These are phyloP conservation scores for Pythium apleroticum DNA, from an alignment of 352 stramenopile genomes.

Conservation along the genomic window DNA sequence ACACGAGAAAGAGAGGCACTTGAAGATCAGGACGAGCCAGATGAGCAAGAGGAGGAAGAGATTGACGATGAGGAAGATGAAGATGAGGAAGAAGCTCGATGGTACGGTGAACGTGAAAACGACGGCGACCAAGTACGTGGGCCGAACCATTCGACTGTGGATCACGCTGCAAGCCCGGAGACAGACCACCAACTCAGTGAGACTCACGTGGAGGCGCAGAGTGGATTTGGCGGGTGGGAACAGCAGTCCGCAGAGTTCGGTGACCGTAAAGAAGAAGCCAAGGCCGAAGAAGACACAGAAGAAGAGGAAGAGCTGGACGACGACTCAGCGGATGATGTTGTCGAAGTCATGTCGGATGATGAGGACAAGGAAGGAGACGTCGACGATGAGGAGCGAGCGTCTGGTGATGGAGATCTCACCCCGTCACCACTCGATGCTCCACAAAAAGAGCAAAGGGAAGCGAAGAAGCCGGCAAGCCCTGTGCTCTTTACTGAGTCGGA, in stretches of 20 bases:
- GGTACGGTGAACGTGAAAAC: neutral
- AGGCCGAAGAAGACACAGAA: neutral
- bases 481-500: neutral
- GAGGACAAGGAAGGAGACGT: neutral
- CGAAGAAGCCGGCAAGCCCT: neutral
- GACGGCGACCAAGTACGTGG: neutral
- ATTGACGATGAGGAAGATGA: neutral
- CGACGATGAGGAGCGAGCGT: neutral
- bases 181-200: neutral
- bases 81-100: neutral
- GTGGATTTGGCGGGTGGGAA: neutral
- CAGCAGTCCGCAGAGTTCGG: neutral
- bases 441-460: neutral
- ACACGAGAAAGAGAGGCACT: neutral
- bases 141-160: neutral
- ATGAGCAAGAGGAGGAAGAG: neutral
- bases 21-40: neutral
- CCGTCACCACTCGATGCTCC: neutral
- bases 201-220: neutral
- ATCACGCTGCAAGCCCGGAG: neutral
- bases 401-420: neutral
- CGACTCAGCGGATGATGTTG: neutral
- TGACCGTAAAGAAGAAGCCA: neutral
- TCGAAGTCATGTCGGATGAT: neutral
- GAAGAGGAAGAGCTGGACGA: conserved; percentile 3